phyloP scores from a whole-genome alignment of 2,329 filamentous ascomycete species.

The Ceratocystis diversiconidia region DNA sequence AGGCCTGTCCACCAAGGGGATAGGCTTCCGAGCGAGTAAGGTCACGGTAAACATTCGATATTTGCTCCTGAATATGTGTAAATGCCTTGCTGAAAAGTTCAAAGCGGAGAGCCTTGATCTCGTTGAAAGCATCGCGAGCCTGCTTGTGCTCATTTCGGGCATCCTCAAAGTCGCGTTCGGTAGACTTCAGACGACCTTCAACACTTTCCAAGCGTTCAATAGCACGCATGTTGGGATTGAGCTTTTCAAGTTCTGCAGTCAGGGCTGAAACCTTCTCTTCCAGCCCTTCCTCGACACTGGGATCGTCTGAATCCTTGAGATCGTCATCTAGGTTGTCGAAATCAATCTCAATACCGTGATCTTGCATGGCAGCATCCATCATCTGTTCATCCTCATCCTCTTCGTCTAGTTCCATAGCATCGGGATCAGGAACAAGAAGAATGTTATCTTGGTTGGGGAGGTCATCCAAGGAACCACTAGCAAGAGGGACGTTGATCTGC shows the following conservation, averaged over 20 bases:
- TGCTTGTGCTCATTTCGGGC: slow-evolving; percentile 59
- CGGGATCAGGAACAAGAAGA: slow-evolving; percentile 59
- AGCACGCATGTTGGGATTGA: slow-evolving; percentile 93
- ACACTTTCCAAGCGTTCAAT: slow-evolving; percentile 82
- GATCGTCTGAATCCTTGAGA: slow-evolving; percentile 58
- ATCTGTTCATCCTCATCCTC: slow-evolving; percentile 36
- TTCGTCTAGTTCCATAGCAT: slow-evolving; percentile 87
- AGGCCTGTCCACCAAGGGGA: slow-evolving; percentile 76
- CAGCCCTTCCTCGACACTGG: slow-evolving; percentile 58
- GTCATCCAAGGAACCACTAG: slow-evolving; percentile 62
- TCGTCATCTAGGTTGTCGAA: slow-evolving; percentile 73
- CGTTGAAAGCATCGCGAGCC: slow-evolving; percentile 71
- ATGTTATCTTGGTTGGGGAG: slow-evolving; percentile 71
- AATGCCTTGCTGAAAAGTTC: slow-evolving; percentile 95
- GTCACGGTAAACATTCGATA: slow-evolving; percentile 86
- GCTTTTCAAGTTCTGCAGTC: slow-evolving; percentile 71
- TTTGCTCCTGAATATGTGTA: slow-evolving; percentile 86
- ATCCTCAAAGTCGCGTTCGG: slow-evolving; percentile 79
- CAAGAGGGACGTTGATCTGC: slow-evolving; percentile 74
- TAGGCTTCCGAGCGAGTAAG: slow-evolving; percentile 83
- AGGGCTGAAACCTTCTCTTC: slow-evolving; percentile 64
- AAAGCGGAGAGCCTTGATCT: slow-evolving; percentile 66
- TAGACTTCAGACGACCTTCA: slow-evolving; percentile 65
- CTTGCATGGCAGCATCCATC: slow-evolving; percentile 55
- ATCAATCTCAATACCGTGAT: slow-evolving; percentile 83